Evolutionary conservation across 2,329 filamentous ascomycete genomes (phyloP).

Genomic region (Trichoderma sp.): DNA sequence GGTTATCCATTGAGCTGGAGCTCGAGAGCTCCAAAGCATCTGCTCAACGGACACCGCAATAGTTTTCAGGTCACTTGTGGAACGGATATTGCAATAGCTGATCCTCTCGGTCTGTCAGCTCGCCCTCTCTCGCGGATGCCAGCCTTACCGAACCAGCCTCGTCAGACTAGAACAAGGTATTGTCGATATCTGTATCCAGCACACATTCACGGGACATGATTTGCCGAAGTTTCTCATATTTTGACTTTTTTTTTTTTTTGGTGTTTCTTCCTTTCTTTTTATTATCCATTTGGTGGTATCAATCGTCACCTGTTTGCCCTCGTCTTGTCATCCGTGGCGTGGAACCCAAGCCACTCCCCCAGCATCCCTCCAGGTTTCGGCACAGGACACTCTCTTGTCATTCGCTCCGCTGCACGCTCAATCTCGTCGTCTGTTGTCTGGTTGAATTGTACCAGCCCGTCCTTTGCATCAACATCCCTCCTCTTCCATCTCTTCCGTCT

Average conservation of each 20-base stretch:
- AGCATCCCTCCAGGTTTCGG: constrained; percentile 82
- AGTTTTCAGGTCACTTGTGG: neutral
- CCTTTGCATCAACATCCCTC: constrained; percentile 40
- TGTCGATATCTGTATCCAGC: neutral
- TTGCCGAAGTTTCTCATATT: neutral
- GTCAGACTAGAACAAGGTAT: neutral
- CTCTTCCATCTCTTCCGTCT: constrained; percentile 44
- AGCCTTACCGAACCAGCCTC: neutral
- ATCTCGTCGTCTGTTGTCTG: constrained; percentile 37
- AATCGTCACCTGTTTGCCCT: constrained; percentile 27
- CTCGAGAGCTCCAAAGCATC: neutral
- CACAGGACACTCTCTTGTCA: constrained; percentile 78
- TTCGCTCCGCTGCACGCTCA: constrained; percentile 37
- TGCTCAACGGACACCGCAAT: neutral
- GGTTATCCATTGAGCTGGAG: neutral
- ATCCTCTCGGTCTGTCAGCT: neutral
- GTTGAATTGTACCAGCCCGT: constrained; percentile 49
- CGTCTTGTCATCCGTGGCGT: constrained; percentile 28
- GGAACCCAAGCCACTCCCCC: constrained; percentile 72
- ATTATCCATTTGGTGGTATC: constrained; percentile 9
- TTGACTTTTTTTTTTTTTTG: neutral
- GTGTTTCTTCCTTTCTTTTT: neutral
- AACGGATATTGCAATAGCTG: neutral
- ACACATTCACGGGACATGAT: neutral
- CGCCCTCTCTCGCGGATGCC: neutral